phyloP scores from a whole-genome alignment of 306 rosid species.

The Adenanthera pavonina region DNA sequence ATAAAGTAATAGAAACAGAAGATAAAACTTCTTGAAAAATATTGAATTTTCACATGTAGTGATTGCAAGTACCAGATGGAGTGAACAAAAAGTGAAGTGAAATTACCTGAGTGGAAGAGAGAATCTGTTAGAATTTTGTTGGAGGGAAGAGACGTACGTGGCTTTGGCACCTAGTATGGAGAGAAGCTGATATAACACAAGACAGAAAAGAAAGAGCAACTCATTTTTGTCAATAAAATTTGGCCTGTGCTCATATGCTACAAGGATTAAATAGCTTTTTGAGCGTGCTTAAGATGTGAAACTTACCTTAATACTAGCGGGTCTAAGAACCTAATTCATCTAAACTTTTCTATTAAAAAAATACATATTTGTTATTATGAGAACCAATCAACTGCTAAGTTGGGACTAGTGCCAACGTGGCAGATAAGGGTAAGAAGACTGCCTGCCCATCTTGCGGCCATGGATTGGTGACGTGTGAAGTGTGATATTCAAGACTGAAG shows the following conservation, averaged over 20 bases:
- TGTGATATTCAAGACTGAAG: too few relatives aligned
- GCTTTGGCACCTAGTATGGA: background rate
- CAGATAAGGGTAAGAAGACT: constrained; percentile 60
- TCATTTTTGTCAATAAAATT: too few relatives aligned
- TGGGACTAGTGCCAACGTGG: constrained; percentile 61
- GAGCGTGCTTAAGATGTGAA: too few relatives aligned
- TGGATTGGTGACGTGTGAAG: background rate
- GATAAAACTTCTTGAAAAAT: background rate
- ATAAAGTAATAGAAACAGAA: background rate
- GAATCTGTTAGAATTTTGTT: constrained; percentile 13
- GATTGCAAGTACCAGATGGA: too few relatives aligned
- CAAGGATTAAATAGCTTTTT: too few relatives aligned
- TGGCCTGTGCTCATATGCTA: too few relatives aligned
- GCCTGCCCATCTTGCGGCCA: constrained; percentile 40
- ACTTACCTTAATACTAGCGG: too few relatives aligned
- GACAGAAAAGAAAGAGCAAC: too few relatives aligned
- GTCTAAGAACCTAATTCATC: too few relatives aligned
- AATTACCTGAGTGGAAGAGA: constrained; percentile 28
- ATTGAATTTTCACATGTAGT: background rate
- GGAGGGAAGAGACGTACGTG: background rate
- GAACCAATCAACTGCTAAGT: constrained; percentile 34
- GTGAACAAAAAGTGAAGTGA: background rate
- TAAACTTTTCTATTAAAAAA: background rate
- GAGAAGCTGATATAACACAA: constrained; percentile 19
- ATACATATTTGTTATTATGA: constrained; percentile 26